A percentile compares a stretch with the other conserved stretches of the same genome.
Evolutionary conservation across 106 monocot genomes (phyloP).

Genomic region (Allium cepa): DNA sequence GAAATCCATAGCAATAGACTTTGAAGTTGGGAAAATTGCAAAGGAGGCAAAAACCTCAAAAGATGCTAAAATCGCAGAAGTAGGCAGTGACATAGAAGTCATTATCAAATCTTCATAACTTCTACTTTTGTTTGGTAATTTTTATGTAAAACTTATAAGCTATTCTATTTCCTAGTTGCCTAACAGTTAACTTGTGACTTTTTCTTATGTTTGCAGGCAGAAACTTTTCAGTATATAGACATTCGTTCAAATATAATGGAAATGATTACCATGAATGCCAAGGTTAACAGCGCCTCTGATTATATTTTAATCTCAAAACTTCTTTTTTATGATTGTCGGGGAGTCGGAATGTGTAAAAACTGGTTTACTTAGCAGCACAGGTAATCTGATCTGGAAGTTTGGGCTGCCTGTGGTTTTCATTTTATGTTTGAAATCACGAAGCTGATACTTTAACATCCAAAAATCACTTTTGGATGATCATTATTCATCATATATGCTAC

Average conservation of each 20-base stretch:
- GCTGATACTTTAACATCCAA: too few relatives aligned
- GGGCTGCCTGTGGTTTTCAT: too few relatives aligned
- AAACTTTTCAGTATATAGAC: too few relatives aligned
- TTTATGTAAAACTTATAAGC: too few relatives aligned
- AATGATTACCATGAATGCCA: too few relatives aligned
- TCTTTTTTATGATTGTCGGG: background rate
- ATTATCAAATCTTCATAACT: slow-evolving; percentile 23
- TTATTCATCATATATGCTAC: too few relatives aligned
- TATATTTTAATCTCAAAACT: background rate
- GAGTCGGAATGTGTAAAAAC: background rate
- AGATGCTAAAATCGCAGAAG: slow-evolving; percentile 65
- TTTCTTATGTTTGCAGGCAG: background rate
- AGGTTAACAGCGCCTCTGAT: background rate
- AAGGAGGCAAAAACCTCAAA: slow-evolving; percentile 44
- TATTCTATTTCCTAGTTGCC: too few relatives aligned
- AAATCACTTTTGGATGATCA: too few relatives aligned
- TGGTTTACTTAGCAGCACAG: too few relatives aligned
- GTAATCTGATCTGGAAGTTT: too few relatives aligned
- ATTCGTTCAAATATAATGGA: too few relatives aligned
- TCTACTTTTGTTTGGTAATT: background rate
- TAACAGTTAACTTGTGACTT: slow-evolving; percentile 1
- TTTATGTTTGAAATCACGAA: too few relatives aligned
- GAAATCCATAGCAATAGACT: slow-evolving; percentile 62
- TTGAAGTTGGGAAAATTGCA: slow-evolving; percentile 50
- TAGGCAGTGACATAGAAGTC: slow-evolving; percentile 68